These are phyloP conservation scores for Dipsacomyces acuminosporus DNA, from an alignment of 371 early-diverging fungal species.

Conservation along the genomic window DNA sequence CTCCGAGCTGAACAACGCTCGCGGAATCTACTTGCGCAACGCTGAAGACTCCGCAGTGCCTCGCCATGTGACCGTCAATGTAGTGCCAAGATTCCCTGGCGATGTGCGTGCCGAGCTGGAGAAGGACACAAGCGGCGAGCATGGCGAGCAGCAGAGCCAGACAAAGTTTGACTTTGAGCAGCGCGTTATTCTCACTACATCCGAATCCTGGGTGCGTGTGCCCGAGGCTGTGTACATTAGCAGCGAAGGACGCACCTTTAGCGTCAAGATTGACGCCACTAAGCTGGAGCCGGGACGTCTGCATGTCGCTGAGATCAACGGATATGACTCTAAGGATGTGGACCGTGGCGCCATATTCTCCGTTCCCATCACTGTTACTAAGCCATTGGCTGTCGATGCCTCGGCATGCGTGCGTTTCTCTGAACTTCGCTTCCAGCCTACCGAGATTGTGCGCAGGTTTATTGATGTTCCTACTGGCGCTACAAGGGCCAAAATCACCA, in stretches of 20 bases:
- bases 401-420: constrained; percentile 53
- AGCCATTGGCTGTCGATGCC: constrained; percentile 58
- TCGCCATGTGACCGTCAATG: constrained; percentile 55
- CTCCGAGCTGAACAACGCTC: constrained; percentile 41
- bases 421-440: constrained; percentile 66
- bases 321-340: constrained; percentile 68
- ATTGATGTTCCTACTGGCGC: constrained; percentile 78
- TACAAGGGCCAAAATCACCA: constrained; percentile 55
- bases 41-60: constrained; percentile 62
- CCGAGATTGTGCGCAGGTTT: constrained; percentile 73
- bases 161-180: constrained; percentile 72
- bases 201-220: constrained; percentile 71
- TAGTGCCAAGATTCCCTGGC: constrained; percentile 73
- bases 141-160: constrained; percentile 57
- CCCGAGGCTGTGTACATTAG: constrained; percentile 75
- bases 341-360: constrained; percentile 76
- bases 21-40: constrained; percentile 88
- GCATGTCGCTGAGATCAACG: constrained; percentile 75
- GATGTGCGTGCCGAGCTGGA: constrained; percentile 57
- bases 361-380: constrained; percentile 87
- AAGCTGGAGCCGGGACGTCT: constrained; percentile 66
- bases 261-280: constrained; percentile 76
- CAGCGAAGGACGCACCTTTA: constrained; percentile 65
- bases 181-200: constrained; percentile 66
- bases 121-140: constrained; percentile 54